Percentiles rank a stretch among this genome's conserved stretches.
These are phyloP conservation scores for Pseudotsuga menziesii DNA, from an alignment of 75 land plant species.

Conservation along the genomic window DNA sequence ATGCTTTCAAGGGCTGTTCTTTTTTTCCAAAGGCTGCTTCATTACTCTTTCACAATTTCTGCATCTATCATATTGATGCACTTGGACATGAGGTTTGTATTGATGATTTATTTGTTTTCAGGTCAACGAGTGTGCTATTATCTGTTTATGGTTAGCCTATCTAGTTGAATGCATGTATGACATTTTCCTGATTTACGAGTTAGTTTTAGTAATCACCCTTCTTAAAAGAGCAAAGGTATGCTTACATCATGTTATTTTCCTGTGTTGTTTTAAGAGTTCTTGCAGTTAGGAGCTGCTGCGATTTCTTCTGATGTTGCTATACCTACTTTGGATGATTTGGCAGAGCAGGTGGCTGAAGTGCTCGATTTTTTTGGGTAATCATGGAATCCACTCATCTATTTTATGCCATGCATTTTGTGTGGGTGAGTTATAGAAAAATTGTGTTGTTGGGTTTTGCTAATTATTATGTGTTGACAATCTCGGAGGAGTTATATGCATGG, in stretches of 20 bases:
- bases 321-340: slow-evolving; percentile 66
- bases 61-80: slow-evolving; percentile 89
- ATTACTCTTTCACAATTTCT: slow-evolving; percentile 82
- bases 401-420: not conserved
- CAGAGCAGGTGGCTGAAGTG: slow-evolving; percentile 90
- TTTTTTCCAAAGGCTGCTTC: slow-evolving; percentile 79
- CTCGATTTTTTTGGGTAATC: slow-evolving; percentile 73
- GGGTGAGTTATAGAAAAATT: not conserved
- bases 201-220: not conserved
- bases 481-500: slow-evolving; percentile 82
- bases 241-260: slow-evolving; percentile 12
- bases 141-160: not conserved
- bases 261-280: slow-evolving; percentile 34
- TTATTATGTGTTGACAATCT: slow-evolving; percentile 38
- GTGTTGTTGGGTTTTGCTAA: not conserved
- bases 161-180: not conserved
- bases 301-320: slow-evolving; percentile 50
- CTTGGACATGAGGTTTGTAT: slow-evolving; percentile 91
- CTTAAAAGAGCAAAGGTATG: not conserved
- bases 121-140: not conserved
- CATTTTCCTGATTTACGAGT: not conserved
- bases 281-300: slow-evolving; percentile 82
- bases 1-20: slow-evolving; percentile 89
- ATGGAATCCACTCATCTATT: not conserved
- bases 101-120: not conserved